A percentile compares a stretch with the other conserved stretches of the same genome.
Conservation (phyloP, 305 asterid genomes). For the Rubia tinctorum region DNA sequence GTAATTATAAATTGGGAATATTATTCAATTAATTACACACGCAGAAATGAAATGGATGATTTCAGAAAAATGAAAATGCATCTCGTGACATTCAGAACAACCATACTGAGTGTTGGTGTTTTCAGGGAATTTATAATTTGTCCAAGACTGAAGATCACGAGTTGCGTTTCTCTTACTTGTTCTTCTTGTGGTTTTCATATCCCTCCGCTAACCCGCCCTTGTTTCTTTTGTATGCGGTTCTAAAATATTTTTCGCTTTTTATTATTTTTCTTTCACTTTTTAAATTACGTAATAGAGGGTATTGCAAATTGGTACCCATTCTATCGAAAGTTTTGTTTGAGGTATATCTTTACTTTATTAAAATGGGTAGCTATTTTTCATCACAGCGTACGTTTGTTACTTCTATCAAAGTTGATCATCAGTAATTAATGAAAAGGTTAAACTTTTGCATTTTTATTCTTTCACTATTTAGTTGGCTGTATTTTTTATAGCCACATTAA, state of each 20-base stretch:
- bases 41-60: background rate
- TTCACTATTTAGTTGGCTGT: too few species aligned
- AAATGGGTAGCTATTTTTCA: too few species aligned
- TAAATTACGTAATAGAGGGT: too few species aligned
- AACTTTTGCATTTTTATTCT: too few species aligned
- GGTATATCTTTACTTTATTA: too few species aligned
- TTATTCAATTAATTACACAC: background rate
- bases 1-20: background rate
- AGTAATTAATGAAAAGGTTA: too few species aligned
- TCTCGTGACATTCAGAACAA: conserved; percentile 15
- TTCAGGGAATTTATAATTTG: conserved; percentile 16
- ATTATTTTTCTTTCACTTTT: background rate
- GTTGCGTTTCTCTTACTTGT: conserved; percentile 3
- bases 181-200: background rate
- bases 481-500: too few species aligned
- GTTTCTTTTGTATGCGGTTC: background rate
- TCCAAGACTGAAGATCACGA: conserved; percentile 15
- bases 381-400: too few species aligned
- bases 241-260: background rate
- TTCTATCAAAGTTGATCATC: too few species aligned
- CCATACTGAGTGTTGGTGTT: conserved; percentile 10
- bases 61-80: background rate
- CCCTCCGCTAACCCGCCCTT: conserved; percentile 11
- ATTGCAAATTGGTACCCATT: too few species aligned
- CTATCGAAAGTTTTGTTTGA: too few species aligned